Base-by-base conservation (phyloP, 495 filamentous ascomycete species). In the Neurospora sp. region DNA sequence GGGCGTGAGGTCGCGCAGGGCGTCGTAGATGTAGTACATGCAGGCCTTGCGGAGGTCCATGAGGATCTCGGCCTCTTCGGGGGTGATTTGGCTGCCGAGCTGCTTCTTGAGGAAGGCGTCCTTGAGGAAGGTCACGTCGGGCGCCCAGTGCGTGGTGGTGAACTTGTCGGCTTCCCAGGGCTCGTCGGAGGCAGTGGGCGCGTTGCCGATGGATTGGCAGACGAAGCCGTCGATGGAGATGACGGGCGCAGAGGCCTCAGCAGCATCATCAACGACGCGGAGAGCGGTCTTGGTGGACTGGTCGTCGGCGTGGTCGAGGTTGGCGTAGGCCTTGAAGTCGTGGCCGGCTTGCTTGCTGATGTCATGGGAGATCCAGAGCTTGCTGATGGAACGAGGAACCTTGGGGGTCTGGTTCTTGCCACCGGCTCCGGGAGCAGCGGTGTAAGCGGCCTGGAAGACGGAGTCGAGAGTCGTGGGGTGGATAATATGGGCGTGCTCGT, bases 401-500 rank as follows among this genome's bases (percentile, higher is more conserved):
- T 77, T 78, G 42, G 78, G 77, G 0, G 70, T 72, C 13, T 74
- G 45, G 1, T 31, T 13, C 0, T 36, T 48, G 15, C 42, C 75
- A 13, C 74, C 77, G 8, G 79, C 75, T 37, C 73, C 74, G 11
- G 77, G 74, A 15, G 75, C 39, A 17, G 73, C 70, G 19, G 79
- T 77, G 73, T 79, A 77, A 69, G 79, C 76, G 5, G 78, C 76
- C 37, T 85, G 83, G 34, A 85, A 79, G 0, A 85, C 77, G 1
- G 78, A 78, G 71, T 85, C 84, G 3, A 86, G 66, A 0, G 85
- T 86, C 0, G 83, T 82, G 0, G 87, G 87, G 70, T 89, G 87
- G 21, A 88, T 79, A 15, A 88, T 37, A 70, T 84, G 84, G 2
- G 76, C 75, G 15, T 76, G 80, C 72, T 85, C 80, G 72, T 81